Conservation (phyloP, 495 filamentous ascomycete genomes). For the Glonium stellatum region DNA sequence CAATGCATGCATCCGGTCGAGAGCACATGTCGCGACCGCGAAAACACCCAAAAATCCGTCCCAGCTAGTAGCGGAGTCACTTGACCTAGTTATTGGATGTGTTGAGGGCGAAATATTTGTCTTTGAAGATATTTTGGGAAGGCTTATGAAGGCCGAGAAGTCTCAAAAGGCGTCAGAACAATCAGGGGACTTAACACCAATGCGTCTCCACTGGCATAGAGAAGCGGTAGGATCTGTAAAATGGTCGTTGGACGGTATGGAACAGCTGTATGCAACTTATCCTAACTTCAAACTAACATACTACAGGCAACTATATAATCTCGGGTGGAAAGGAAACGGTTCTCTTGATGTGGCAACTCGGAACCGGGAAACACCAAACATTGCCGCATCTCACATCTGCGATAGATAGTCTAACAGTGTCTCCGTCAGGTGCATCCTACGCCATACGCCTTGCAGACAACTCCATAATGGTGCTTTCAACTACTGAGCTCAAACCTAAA, state of each 20-base stretch:
- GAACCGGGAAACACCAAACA: constrained; percentile 69
- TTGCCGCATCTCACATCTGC: constrained; percentile 80
- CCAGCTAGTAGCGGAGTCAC: constrained; percentile 37
- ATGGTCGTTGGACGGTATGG: constrained; percentile 84
- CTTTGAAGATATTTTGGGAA: constrained; percentile 63
- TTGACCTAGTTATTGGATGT: constrained; percentile 69
- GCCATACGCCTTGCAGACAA: constrained; percentile 83
- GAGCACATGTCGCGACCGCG: background rate
- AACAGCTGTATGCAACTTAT: background rate
- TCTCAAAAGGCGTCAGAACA: constrained; percentile 15
- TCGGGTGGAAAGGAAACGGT: constrained; percentile 89
- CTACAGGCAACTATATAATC: constrained; percentile 83
- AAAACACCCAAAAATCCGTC: constrained; percentile 9
- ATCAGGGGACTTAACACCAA: constrained; percentile 9
- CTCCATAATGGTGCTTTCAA: constrained; percentile 78
- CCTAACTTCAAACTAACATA: constrained; percentile 1
- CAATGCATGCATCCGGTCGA: constrained; percentile 41
- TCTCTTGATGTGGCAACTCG: constrained; percentile 90
- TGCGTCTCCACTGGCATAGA: constrained; percentile 79
- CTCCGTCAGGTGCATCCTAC: constrained; percentile 70
- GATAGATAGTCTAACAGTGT: constrained; percentile 77
- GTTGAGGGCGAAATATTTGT: constrained; percentile 66
- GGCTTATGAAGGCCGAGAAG: constrained; percentile 41
- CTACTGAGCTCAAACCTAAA: constrained; percentile 74
- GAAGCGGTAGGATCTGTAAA: constrained; percentile 70